Evolutionary conservation across 2,329 filamentous ascomycete genomes (phyloP), one percentile per base, ranked within the genome.

Genomic region (Fusarium sterilihyphosum): DNA sequence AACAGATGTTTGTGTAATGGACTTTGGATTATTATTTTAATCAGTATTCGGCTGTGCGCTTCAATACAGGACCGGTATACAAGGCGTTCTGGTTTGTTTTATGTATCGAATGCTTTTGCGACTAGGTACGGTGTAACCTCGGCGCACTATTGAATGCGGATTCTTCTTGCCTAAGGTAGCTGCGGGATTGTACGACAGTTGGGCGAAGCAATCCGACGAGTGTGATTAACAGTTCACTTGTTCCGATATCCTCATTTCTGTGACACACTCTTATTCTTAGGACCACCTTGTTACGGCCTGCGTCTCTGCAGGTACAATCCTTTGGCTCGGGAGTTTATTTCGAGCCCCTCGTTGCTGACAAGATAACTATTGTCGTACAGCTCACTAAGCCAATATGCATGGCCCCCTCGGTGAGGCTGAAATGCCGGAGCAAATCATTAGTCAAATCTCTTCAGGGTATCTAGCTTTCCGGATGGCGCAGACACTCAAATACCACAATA

Each of bases 41-140:
- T 75, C 64, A 61, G 72, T 75, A 69, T 70, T 75, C 65, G 74
- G 77, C 71, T 72, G 58, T 74, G 63, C 63, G 61, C 70, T 67
- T 73, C 75, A 78, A 76, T 76, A 77, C 66, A 66, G 63, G 73
- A 74, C 69, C 65, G 74, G 75, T 63, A 75, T 70, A 73, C 65
- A 67, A 60, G 75, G 77, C 77, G 77, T 78, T 78, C 54, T 60
- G 77, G 77, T 61, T 76, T 75, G 18, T 58, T 70, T 75, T 61
- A 67, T 74, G 47, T 62, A 70, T 72, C 31, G 31, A 53, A 52
- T 61, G 40, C 26, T 63, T 41, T 65, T 44, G 38, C 52, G 35
- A 49, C 53, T 46, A 35, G 33, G 33, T 35, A 44, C 7, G 14
- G 37, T 53, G 44, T 54, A 20, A 54, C 49, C 14, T 63, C 26